Conservation (phyloP, 1,284 basidiomycete genomes). For the Rhodotorula sp. region DNA sequence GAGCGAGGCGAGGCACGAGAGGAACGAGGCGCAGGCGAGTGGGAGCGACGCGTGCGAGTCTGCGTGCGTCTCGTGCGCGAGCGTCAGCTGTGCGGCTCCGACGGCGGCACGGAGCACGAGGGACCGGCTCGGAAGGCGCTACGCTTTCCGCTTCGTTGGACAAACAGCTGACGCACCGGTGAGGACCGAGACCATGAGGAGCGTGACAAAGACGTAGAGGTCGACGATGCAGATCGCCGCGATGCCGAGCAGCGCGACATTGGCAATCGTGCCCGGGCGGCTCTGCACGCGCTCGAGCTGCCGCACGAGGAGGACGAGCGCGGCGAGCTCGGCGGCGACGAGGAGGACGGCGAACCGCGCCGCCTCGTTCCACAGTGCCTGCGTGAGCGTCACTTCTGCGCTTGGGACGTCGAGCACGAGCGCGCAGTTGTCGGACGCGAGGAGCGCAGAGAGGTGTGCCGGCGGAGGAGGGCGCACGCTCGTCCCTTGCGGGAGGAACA, state of each 20-base stretch:
- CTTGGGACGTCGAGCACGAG: slow-evolving; percentile 41
- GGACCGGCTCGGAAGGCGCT: not conserved
- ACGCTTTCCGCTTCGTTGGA: not conserved
- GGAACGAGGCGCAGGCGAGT: slow-evolving; percentile 44
- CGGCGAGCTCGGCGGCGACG: slow-evolving; percentile 41
- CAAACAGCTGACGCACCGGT: slow-evolving; percentile 23
- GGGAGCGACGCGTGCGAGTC: slow-evolving; percentile 43
- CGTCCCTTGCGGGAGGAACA: slow-evolving; percentile 45
- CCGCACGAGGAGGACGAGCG: slow-evolving; percentile 46
- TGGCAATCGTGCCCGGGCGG: slow-evolving; percentile 42
- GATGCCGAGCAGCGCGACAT: slow-evolving; percentile 13
- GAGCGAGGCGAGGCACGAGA: slow-evolving; percentile 44
- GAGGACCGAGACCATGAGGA: slow-evolving; percentile 42
- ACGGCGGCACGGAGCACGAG: not conserved
- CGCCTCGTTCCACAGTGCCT: slow-evolving; percentile 44
- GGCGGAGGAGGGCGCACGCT: slow-evolving; percentile 39
- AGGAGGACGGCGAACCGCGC: slow-evolving; percentile 46
- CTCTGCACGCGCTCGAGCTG: slow-evolving; percentile 47
- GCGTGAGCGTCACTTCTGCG: slow-evolving; percentile 36
- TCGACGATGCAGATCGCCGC: slow-evolving; percentile 40
- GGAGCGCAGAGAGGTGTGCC: slow-evolving; percentile 39
- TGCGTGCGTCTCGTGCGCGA: not conserved
- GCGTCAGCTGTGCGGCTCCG: not conserved
- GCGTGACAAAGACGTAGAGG: slow-evolving; percentile 45
- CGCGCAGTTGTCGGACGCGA: slow-evolving; percentile 49